Conservation (phyloP, 768 basidiomycete genomes). For the Collybia sordida region DNA sequence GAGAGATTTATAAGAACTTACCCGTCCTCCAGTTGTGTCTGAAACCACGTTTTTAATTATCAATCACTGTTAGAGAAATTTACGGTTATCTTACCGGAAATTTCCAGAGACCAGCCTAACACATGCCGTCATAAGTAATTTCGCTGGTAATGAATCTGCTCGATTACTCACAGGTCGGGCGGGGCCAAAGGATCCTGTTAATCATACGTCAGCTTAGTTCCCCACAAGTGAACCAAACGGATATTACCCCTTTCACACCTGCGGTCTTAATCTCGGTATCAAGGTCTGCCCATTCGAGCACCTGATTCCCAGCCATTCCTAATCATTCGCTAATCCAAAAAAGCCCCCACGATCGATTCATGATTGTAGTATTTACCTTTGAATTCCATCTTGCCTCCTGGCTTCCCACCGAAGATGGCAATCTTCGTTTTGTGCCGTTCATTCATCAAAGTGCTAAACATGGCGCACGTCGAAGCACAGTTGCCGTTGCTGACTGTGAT, state of each 20-base stretch:
- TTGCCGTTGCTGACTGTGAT: constrained; percentile 38
- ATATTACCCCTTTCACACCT: constrained; percentile 44
- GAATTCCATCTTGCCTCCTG: constrained; percentile 47
- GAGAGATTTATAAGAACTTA: constrained; percentile 13
- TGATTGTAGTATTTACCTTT: constrained; percentile 33
- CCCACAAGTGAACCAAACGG: not conserved
- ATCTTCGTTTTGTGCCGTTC: constrained; percentile 53
- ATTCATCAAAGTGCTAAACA: constrained; percentile 63
- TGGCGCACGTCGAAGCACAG: constrained; percentile 63
- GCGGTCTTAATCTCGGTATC: constrained; percentile 63
- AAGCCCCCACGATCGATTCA: no score
- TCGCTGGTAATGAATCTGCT: not conserved
- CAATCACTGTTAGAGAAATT: not conserved
- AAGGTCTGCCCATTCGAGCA: constrained; percentile 59
- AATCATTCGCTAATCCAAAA: not conserved
- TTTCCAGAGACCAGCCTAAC: constrained; percentile 41
- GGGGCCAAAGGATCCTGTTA: constrained; percentile 40
- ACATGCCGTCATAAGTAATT: not conserved
- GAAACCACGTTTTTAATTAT: not conserved
- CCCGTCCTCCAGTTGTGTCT: constrained; percentile 52
- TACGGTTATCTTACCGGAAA: constrained; percentile 32
- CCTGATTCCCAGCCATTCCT: constrained; percentile 65
- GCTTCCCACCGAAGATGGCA: constrained; percentile 59
- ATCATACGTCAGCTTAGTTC: not conserved
- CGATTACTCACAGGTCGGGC: constrained; percentile 38